These are phyloP conservation scores for Aspergillus nomiae DNA, from an alignment of 2,329 filamentous ascomycete species.

Conservation along the genomic window DNA sequence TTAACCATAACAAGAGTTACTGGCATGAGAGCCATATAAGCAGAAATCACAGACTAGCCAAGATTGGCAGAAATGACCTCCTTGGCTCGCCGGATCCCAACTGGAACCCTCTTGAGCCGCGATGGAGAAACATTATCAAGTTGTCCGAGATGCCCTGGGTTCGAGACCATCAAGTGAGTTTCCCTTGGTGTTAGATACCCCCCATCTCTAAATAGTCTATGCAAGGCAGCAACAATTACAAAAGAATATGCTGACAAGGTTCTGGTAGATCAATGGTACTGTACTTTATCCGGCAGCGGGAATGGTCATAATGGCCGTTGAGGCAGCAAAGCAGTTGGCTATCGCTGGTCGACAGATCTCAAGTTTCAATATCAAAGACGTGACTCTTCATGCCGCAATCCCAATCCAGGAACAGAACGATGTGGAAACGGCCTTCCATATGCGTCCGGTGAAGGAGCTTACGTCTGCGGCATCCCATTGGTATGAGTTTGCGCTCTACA, in stretches of 20 bases:
- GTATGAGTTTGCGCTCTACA: constrained; percentile 11
- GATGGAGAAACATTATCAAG: not conserved
- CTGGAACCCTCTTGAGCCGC: not conserved
- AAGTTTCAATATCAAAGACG: constrained; percentile 8
- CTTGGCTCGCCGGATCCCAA: not conserved
- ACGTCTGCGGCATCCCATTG: constrained; percentile 3
- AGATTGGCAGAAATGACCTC: not conserved
- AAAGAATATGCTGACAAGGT: not conserved
- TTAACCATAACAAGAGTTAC: not conserved
- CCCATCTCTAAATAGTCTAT: too few relatives aligned
- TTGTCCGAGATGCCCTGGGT: not conserved
- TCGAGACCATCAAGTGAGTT: not conserved
- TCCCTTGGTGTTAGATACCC: not conserved
- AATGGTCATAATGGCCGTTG: not conserved
- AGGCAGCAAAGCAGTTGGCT: not conserved
- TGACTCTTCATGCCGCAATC: constrained; percentile 3
- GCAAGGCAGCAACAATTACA: not conserved
- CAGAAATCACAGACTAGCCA: not conserved
- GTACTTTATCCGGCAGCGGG: not conserved
- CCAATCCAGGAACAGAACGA: not conserved
- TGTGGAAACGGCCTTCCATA: not conserved
- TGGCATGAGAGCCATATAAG: not conserved
- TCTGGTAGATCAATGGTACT: not conserved
- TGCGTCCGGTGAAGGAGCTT: not conserved
- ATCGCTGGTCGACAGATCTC: not conserved